Evolutionary conservation across 768 basidiomycete species (phyloP).

Genomic region (Trametes punicea): DNA sequence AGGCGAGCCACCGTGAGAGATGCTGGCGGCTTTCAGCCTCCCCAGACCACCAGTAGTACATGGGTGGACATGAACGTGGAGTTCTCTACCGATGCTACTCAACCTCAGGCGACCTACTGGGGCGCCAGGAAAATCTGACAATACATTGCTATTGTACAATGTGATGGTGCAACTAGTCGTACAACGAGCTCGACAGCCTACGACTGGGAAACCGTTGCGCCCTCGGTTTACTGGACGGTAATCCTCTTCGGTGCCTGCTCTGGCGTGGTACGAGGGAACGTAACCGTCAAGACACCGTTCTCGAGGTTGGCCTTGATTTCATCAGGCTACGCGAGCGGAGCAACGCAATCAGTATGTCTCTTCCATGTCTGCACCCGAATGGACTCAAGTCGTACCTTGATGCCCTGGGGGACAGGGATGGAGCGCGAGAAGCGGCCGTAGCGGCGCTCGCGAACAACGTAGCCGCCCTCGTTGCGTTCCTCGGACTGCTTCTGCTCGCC

Average conservation of each 20-base stretch:
- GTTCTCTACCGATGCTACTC: too few relatives aligned
- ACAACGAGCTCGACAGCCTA: neutral
- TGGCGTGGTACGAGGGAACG: slow-evolving; percentile 47
- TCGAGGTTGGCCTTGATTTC: slow-evolving; percentile 49
- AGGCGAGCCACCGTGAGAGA: too few relatives aligned
- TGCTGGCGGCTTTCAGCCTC: too few relatives aligned
- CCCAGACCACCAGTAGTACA: too few relatives aligned
- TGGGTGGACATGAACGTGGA: too few relatives aligned
- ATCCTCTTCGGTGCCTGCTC: slow-evolving; percentile 36
- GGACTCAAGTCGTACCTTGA: slow-evolving; percentile 36
- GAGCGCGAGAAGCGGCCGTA: slow-evolving; percentile 48
- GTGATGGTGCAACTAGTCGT: neutral
- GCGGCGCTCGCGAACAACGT: slow-evolving; percentile 44
- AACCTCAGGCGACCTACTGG: too few relatives aligned
- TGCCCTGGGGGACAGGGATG: slow-evolving; percentile 45
- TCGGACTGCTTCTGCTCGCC: slow-evolving; percentile 37
- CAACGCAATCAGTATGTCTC: neutral
- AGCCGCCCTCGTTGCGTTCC: slow-evolving; percentile 36
- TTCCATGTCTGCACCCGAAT: neutral
- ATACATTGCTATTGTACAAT: neutral
- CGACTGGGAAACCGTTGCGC: too few relatives aligned
- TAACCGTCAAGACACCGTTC: slow-evolving; percentile 48
- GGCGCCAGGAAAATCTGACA: neutral
- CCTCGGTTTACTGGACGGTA: slow-evolving; percentile 30
- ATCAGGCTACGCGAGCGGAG: slow-evolving; percentile 30